Evolutionary conservation across 768 basidiomycete genomes (phyloP), one percentile per base, ranked within the genome.

Genomic region (Filobasidium wieringae): DNA sequence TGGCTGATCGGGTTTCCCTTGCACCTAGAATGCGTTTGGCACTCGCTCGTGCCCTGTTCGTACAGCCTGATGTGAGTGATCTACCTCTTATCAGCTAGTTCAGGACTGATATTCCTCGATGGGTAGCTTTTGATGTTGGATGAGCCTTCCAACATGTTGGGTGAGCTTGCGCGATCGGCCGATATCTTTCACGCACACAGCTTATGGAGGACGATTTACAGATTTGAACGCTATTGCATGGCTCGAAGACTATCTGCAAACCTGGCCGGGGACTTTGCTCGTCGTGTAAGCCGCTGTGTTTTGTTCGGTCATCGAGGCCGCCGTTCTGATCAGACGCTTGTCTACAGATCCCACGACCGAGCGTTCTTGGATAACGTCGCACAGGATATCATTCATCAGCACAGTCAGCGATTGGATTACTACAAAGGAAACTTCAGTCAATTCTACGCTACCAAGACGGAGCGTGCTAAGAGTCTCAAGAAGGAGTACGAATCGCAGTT

Each of bases 341-440:
- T 54, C 26, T 26, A 14, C 62, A 89, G 88, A 30, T 93, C 93
- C 53, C 95, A 99, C 79, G 95, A 99, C 74, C 85, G 95, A 68
- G 88, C 91, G 33, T 96, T 96, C 81, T 76, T 96, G 55, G 93
- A 97, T 72, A 86, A 88, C 15, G 88, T 97, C 34, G 93, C 95
- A 3, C 97, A 95, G 17, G 95, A 99, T 72, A 96, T 99, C 63
- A 81, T 96, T n/a, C 89, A 95, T 72, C 90, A 76, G 55, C 91
- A 96, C 72, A 90, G 86, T 0, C 85, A 80, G 54, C 81, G 95
- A 45, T 79, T 97, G 19, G 91, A 97, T 72, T 97, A 97, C 76
- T 97, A 92, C 78, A 95, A 96, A 77, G 95, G 93, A 83, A 97
- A 97, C 77, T 99, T 97, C 75, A 84, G 87, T 1, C 92, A 97